Evolutionary conservation across 2,329 filamentous ascomycete genomes (phyloP), one percentile per base, ranked within the genome.

Genomic region (Leptographium galeiforme): DNA sequence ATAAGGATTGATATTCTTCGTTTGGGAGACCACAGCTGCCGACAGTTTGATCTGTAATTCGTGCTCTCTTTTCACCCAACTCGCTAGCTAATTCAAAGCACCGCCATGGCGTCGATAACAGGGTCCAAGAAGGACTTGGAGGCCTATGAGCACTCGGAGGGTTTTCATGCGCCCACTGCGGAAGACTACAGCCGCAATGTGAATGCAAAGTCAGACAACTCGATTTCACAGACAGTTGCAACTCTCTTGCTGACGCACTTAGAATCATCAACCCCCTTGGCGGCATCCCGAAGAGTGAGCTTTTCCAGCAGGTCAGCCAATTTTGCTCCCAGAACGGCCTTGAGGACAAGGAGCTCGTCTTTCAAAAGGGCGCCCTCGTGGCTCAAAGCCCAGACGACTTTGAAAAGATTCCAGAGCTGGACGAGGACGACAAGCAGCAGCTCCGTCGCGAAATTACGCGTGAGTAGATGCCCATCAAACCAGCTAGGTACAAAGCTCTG

Each of bases 301-400:
- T 55, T 8, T 40, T 16, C 1, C 19, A 10, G 34, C 44, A 38
- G 6, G 54, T 53, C 18, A 18, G 19, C 48, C n/a, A 30, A 3
- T 56, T 56, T 25, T 53, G 51, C 41, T 46, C 41, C 8, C 39
- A 50, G n/a, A 13, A 52, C 18, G 52, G 50, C 19, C 61, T 50
- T 39, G 6, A 19, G 8, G 40, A 48, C 40, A 53, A 56, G 36
- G 77, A 84, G 57, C 73, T 73, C 25, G 71, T 89, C 45, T 55
- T 48, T 67, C 79, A 3, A 67, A 70, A 8, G 62, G 87, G 84
- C 34, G 87, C 86, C 6, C 72, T 90, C 13, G 77, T 89, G n/a
- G 87, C 87, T 2, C 84, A 63, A 79, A 83, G 58, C 84, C 84
- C 0, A 8, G 18, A 11, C 33, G 71, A 73, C 36, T 86, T 70